A percentile compares a stretch with the other conserved stretches of the same genome.
Conservation (phyloP, 2,329 filamentous ascomycete species). For the Didymella exigua region DNA sequence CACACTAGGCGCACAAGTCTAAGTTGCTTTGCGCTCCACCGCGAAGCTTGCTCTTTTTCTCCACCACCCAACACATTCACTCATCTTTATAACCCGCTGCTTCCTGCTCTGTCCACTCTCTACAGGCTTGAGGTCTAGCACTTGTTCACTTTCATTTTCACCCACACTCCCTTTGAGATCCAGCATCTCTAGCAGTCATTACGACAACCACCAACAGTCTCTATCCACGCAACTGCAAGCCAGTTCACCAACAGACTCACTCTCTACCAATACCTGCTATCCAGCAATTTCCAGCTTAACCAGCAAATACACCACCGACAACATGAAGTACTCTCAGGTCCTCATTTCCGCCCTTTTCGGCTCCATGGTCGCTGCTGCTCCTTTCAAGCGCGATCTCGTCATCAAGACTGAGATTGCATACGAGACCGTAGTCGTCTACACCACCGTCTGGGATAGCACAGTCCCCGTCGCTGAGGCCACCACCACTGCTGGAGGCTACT, state of each 20-base stretch:
- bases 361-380: conserved; percentile 41
- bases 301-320: conserved; percentile 20
- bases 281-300: conserved; percentile 25
- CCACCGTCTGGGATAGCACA: conserved; percentile 43
- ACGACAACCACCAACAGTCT: conserved; percentile 31
- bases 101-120: conserved; percentile 43
- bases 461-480: conserved; percentile 22
- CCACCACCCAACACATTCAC: conserved; percentile 22
- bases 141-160: conserved; percentile 38
- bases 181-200: conserved; percentile 43
- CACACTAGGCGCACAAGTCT: conserved; percentile 21
- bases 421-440: conserved; percentile 45
- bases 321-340: conserved; percentile 47
- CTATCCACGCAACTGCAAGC: conserved; percentile 43
- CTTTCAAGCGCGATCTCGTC: conserved; percentile 44
- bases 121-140: conserved; percentile 49
- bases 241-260: conserved; percentile 37
- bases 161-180: conserved; percentile 38
- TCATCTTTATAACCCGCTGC: conserved; percentile 34
- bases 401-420: conserved; percentile 42
- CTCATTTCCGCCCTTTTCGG: conserved; percentile 45
- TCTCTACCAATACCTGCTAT: conserved; percentile 21
- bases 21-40: conserved; percentile 8
- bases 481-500: conserved; percentile 21
- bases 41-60: conserved; percentile 17